phyloP scores from a whole-genome alignment of 2,329 filamentous ascomycete genomes.

The Epichloe gansuensis region DNA sequence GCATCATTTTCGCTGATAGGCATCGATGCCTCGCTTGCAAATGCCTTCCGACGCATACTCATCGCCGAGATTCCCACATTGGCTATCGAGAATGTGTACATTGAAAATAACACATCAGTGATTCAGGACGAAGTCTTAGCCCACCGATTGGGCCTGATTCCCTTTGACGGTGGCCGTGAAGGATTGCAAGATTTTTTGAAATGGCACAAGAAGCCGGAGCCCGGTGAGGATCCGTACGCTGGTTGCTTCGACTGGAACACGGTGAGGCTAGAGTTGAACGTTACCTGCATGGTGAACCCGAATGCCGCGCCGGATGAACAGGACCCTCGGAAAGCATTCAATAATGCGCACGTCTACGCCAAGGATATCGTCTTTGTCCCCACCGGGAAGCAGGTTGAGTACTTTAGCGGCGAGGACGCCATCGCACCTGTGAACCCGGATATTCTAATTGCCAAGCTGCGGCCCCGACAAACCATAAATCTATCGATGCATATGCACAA shows the following conservation, averaged over 20 bases:
- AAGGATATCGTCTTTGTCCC: constrained; percentile 65
- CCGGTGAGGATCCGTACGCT: constrained; percentile 48
- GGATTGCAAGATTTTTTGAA: constrained; percentile 67
- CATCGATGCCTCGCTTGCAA: constrained; percentile 83
- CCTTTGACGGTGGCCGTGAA: constrained; percentile 65
- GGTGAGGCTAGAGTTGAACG: constrained; percentile 60
- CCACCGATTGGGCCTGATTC: constrained; percentile 79
- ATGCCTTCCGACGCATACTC: constrained; percentile 92
- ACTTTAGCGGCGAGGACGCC: constrained; percentile 53
- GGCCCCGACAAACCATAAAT: constrained; percentile 77
- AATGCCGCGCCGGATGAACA: constrained; percentile 59
- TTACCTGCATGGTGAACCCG: constrained; percentile 68
- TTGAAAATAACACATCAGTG: constrained; percentile 93
- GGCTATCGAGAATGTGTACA: constrained; percentile 86
- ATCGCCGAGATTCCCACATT: constrained; percentile 89
- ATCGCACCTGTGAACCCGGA: constrained; percentile 78
- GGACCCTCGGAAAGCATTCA: constrained; percentile 74
- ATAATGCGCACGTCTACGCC: constrained; percentile 74
- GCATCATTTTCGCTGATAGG: constrained; percentile 84
- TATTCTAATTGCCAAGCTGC: constrained; percentile 86
- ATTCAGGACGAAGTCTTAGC: constrained; percentile 96
- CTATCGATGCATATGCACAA: constrained; percentile 90
- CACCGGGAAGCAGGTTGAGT: constrained; percentile 56
- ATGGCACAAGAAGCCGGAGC: constrained; percentile 61
- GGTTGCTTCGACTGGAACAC: constrained; percentile 73